A percentile compares a stretch with the other conserved stretches of the same genome.
phyloP scores from a whole-genome alignment of 768 basidiomycete species.

The Psilocybe sp. region DNA sequence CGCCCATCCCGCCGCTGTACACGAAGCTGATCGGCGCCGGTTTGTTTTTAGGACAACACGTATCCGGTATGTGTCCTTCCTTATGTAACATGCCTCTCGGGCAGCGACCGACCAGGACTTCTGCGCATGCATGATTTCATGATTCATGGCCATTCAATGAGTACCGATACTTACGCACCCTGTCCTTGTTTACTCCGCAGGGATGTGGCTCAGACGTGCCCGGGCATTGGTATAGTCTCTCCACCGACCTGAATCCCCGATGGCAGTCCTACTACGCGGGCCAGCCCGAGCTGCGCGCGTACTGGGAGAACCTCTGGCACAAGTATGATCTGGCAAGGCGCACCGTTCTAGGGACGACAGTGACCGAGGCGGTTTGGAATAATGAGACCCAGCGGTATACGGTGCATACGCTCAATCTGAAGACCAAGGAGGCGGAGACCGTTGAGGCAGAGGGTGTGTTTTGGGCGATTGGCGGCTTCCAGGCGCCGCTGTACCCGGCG shows the following conservation, averaged over 20 bases:
- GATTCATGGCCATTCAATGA: too few species aligned
- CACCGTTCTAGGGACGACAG: conserved; percentile 40
- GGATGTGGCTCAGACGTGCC: conserved; percentile 58
- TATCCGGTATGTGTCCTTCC: conserved; percentile 38
- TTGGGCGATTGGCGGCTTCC: conserved; percentile 50
- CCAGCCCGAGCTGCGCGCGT: conserved; percentile 50
- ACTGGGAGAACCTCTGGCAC: conserved; percentile 46
- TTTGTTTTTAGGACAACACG: conserved; percentile 43
- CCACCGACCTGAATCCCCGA: conserved; percentile 49
- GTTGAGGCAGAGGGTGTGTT: conserved; percentile 44
- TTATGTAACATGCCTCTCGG: neutral
- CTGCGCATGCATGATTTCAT: too few species aligned
- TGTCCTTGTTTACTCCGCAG: conserved; percentile 16
- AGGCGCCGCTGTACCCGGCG: conserved; percentile 41
- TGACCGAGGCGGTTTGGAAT: conserved; percentile 45
- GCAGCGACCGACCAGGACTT: neutral
- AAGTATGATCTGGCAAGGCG: conserved; percentile 40
- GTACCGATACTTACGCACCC: neutral
- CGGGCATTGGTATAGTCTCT: conserved; percentile 54
- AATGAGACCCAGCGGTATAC: conserved; percentile 37
- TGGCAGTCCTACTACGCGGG: conserved; percentile 45
- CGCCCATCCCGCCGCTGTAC: neutral
- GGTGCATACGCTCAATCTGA: conserved; percentile 33
- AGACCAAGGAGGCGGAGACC: conserved; percentile 30
- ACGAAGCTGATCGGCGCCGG: neutral